Percentiles rank a stretch among this genome's conserved stretches.
These are phyloP conservation scores for Auriscalpium microsporum DNA, from an alignment of 768 basidiomycete species.

Conservation along the genomic window DNA sequence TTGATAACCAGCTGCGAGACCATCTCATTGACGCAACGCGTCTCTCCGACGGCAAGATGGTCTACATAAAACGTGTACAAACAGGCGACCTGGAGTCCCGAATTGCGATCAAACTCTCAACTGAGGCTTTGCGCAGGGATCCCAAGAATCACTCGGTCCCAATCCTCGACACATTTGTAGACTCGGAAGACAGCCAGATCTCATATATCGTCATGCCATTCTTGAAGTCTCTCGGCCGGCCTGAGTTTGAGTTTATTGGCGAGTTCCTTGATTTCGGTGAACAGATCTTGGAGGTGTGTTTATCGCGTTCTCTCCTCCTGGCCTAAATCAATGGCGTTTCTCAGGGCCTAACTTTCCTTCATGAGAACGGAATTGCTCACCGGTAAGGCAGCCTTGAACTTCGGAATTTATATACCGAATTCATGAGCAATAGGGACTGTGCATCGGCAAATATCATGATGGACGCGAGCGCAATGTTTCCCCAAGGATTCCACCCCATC, in stretches of 20 bases:
- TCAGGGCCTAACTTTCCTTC: slow-evolving; percentile 14
- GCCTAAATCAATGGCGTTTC: not conserved
- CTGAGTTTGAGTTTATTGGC: slow-evolving; percentile 13
- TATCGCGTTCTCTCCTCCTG: not conserved
- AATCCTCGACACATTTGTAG: slow-evolving; percentile 13
- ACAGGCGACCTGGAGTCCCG: too few relatives aligned
- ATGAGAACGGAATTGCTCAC: slow-evolving; percentile 12
- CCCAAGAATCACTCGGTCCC: slow-evolving; percentile 18
- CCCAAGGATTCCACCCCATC: not conserved
- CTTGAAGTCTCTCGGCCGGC: slow-evolving; percentile 17
- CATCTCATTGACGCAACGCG: too few relatives aligned
- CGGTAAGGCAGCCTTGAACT: not conserved
- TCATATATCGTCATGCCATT: slow-evolving; percentile 18
- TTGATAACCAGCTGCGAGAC: too few relatives aligned
- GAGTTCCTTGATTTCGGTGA: slow-evolving; percentile 16
- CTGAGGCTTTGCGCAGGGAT: too few relatives aligned
- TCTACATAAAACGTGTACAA: too few relatives aligned
- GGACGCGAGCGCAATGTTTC: slow-evolving; percentile 5
- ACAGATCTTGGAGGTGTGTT: slow-evolving; percentile 14
- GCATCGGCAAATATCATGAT: slow-evolving; percentile 5
- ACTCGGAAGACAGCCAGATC: slow-evolving; percentile 6
- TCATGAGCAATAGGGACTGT: slow-evolving; percentile 1
- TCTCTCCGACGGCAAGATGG: too few relatives aligned
- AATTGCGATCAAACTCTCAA: too few relatives aligned
- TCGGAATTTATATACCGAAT: too few relatives aligned